Evolutionary conservation across 495 filamentous ascomycete species (phyloP), one percentile per base, ranked within the genome.

Genomic region (Lophium mytilinum): DNA sequence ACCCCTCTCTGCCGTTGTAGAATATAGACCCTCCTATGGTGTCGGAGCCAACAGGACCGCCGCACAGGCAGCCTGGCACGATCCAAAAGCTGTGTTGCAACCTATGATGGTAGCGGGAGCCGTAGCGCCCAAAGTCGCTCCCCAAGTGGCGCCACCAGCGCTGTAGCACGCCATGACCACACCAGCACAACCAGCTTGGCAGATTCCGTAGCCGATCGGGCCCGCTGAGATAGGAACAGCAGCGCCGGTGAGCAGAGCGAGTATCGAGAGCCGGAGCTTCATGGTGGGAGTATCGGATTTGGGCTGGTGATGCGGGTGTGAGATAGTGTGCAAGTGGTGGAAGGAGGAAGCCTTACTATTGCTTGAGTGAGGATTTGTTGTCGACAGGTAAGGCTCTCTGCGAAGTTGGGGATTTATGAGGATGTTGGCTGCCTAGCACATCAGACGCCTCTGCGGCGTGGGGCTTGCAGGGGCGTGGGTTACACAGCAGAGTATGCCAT

Each of bases 101-200:
- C 63, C 74, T 0, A 79, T 0, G 1, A 79, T 57, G 0, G 70
- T 62, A 1, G 76, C 69, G 0, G 78, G 73, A 8, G 73, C 73
- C 1, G 63, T 60, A 0, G 66, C 48, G 0, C 68, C 77, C 0
- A 65, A 14, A 9, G 72, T 76, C 9, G 73, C 73, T 3, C 75
- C 76, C 69, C 68, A 81, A 2, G 71, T 74, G 34, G 61, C 64
- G 0, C 79, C 78, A 3, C 73, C 79, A n/a, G 75, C 78, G 1
- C 53, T 11, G 55, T 82, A 82, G 55, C 80, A 82, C 0, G 78
- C 76, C 67, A 73, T 73, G 0, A 77, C 77, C 0, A 82, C 61
- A 0, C 50, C 52, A 0, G 77, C 62, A 47, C 80, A 82, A 3
- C 78, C 78, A 0, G 71, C 69, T 58, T 82, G 77, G 43, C 78